Base-by-base conservation (phyloP, 176 grass and related monocot species). In the Musa schizocarpa region DNA sequence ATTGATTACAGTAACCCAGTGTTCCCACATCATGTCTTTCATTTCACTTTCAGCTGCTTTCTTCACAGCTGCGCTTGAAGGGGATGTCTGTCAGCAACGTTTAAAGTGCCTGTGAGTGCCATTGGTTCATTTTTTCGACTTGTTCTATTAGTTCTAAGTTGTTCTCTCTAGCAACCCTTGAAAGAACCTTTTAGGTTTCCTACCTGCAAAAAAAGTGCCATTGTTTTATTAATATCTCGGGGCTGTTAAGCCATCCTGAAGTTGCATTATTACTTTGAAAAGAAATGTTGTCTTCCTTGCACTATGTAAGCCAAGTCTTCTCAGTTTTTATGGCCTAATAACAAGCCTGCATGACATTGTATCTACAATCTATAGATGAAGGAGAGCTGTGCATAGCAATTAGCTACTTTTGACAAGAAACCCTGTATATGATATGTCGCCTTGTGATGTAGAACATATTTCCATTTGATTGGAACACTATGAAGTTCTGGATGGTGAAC, bases 1-100 rank as follows among this genome's bases (percentile, higher is more conserved):
- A 89, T 74, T 94, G 84, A 76, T 72, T 85, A 80, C 87, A 86
- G 84, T 75, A 78, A 85, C 68, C 11, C 53, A 49, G 53, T 82
- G 73, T 74, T 83, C 34, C 64, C 73, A 71, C 50, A 81, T n/a
- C 73, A 69, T 66, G 50, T 70, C 22, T 74, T 24, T 59, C 68
- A 19, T 83, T 62, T 61, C 20, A 70, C 10, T 22, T 13, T 26
- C 29, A 59, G 17, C 53, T 75, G 54, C 10, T 61, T n/a, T 75
- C 34, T 43, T 43, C 34, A 43, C 59, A 65, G 19, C 8, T 65
- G 61, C 17, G 22, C 53, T 58, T 21, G 65, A n/a, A 59, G 53
- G 52, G n/a, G 34, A 43, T 6, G 20, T 19, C 52, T 67, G 53
- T 59, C 9, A 68, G 34, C 34, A 43, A 43, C 7, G 1, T 68